Base-by-base conservation (phyloP, 371 early-diverging fungal genomes). In the Phascolomyces articulosus region DNA sequence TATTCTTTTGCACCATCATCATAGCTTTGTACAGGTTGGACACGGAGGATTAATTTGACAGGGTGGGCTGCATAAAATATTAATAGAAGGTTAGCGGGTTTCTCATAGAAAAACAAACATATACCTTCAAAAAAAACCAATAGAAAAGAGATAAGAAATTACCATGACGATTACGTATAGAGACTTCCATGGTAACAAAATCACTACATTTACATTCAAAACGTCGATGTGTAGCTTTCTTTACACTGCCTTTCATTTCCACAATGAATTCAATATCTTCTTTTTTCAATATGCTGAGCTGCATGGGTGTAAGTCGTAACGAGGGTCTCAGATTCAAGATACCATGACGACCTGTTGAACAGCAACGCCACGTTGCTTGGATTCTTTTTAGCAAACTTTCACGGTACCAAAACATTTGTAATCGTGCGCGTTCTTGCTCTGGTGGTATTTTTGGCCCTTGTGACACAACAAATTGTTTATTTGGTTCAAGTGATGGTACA, bases 381-480 rank as follows among this genome's bases (percentile, higher is more conserved):
- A 90, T 73, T 18, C 83, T 77, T 53, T 82, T 71, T 51, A 91
- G 64, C 10, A 93, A 61, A n/a, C 82, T 78, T 63, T 93, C 91
- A 54, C 89, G 74, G 63, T 90, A 90, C 95, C 95, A 94, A 70
- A 93, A 94, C 69, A 90, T 73, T 8, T 85, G 76, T 24, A 88
- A 67, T 18, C 87, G 84, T 26, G 77, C 67, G 4, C 71, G 71
- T 44, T 87, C 89, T 62, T 91, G 88, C 38, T 85, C 85, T 23
- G 70, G 61, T 1, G 75, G 67, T 53, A 66, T 66, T 26, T 66
- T 66, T 0, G 72, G 72, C 3, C 81, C 83, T 62, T 90, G 85
- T 3, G 88, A 82, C 1, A 90, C 87, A 9, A 93, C 90, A 72
- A 90, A 92, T 74, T 93, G 93, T 58, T 90, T 89, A 76, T 90